Evolutionary conservation across 164 flowering plant species (phyloP).

Genomic region (Echeveria elegans): DNA sequence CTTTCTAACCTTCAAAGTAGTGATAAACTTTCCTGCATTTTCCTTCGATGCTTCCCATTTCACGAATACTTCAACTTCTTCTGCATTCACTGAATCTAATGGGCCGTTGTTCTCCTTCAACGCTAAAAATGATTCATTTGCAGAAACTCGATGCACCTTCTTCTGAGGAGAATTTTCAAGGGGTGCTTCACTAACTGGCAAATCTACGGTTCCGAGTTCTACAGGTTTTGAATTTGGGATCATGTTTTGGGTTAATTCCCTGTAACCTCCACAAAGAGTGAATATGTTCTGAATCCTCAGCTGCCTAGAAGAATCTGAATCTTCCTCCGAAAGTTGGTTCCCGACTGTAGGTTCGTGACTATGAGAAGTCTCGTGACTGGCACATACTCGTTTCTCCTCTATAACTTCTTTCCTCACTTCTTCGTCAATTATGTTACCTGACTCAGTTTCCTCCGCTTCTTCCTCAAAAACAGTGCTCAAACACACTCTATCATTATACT

Average conservation of each 20-base stretch:
- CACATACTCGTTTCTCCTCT: slow-evolving; percentile 47
- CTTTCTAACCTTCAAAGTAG: slow-evolving; percentile 38
- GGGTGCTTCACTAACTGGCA: slow-evolving; percentile 16
- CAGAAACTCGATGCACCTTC: slow-evolving; percentile 24
- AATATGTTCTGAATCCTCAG: slow-evolving; percentile 78
- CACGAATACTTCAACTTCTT: slow-evolving; percentile 41
- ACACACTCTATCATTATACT: slow-evolving; percentile 30
- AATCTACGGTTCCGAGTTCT: slow-evolving; percentile 14
- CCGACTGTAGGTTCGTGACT: too few relatives aligned
- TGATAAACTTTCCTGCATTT: slow-evolving; percentile 50
- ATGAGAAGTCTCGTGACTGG: slow-evolving; percentile 6
- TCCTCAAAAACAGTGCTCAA: slow-evolving; percentile 91
- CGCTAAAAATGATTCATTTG: not conserved
- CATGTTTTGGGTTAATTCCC: slow-evolving; percentile 60
- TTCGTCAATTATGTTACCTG: slow-evolving; percentile 36
- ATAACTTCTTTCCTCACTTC: slow-evolving; percentile 70
- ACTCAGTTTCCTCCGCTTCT: slow-evolving; percentile 56
- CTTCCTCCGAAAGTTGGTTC: slow-evolving; percentile 14
- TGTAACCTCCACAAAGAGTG: slow-evolving; percentile 82
- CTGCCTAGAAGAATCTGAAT: slow-evolving; percentile 42
- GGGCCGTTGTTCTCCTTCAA: slow-evolving; percentile 36
- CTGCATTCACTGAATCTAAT: slow-evolving; percentile 15
- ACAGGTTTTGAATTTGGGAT: slow-evolving; percentile 20
- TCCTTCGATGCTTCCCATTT: slow-evolving; percentile 78
- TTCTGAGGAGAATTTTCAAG: too few relatives aligned